These are phyloP conservation scores for Lantana camara DNA, from an alignment of 257 asterid species.

Conservation along the genomic window DNA sequence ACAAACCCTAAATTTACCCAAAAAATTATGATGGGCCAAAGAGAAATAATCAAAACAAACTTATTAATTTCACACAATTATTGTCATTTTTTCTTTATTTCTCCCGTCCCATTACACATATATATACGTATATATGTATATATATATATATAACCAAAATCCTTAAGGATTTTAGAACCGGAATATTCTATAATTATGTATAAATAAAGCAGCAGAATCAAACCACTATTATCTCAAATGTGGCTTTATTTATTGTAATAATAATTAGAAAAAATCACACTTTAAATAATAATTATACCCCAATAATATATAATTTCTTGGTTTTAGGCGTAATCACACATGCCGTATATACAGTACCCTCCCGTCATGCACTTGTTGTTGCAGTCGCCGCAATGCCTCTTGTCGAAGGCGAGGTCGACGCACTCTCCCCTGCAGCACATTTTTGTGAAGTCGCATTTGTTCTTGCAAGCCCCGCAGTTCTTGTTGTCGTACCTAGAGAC, in stretches of 20 bases:
- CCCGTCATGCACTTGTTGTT: conserved; percentile 47
- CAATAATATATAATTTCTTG: no score
- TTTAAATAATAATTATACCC: not conserved
- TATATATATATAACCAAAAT: no score
- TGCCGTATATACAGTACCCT: conserved; percentile 57
- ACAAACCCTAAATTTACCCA: conserved; percentile 18
- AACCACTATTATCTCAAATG: conserved; percentile 20
- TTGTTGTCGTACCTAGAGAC: conserved; percentile 46
- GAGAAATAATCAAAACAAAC: conserved; percentile 9
- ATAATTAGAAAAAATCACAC: not conserved
- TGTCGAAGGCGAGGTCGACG: conserved; percentile 52
- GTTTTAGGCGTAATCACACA: conserved; percentile 58
- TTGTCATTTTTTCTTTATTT: conserved; percentile 7
- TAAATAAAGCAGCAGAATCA: no score
- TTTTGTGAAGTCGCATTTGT: conserved; percentile 45
- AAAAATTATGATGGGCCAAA: conserved; percentile 5
- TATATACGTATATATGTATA: not conserved
- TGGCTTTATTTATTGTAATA: conserved; percentile 14
- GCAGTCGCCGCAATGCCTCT: conserved; percentile 64
- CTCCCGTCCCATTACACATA: conserved; percentile 20
- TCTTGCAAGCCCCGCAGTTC: conserved; percentile 71
- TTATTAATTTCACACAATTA: conserved; percentile 23
- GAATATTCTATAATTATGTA: no score
- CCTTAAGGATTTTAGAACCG: no score
- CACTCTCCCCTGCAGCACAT: conserved; percentile 68